Evolutionary conservation across 805 yeast genomes (phyloP).

Genomic region (Teunomyces stri): DNA sequence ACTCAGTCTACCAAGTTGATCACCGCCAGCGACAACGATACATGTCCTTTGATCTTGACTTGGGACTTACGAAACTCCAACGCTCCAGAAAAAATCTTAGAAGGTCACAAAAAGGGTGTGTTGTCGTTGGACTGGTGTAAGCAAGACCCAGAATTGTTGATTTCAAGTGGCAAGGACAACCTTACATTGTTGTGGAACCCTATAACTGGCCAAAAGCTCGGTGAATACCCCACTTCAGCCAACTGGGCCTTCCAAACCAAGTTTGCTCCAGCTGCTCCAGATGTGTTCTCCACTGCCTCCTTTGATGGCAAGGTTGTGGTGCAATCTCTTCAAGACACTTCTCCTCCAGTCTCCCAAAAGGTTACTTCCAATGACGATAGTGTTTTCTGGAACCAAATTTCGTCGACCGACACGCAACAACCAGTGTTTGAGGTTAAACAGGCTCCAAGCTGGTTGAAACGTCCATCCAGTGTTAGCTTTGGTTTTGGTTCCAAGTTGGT

Average conservation of each 20-base stretch:
- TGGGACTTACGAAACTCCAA: constrained; percentile 96
- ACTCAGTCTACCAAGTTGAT: constrained; percentile 77
- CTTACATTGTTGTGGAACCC: constrained; percentile 91
- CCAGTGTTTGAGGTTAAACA: constrained; percentile 71
- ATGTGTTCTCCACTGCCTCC: constrained; percentile 82
- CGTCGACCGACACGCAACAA: constrained; percentile 65
- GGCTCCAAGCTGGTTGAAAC: constrained; percentile 87
- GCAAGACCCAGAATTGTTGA: constrained; percentile 71
- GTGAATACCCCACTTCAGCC: constrained; percentile 86
- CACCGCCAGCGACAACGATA: constrained; percentile 84
- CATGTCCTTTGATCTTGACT: constrained; percentile 72
- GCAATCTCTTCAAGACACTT: constrained; percentile 86
- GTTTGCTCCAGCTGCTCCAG: constrained; percentile 88
- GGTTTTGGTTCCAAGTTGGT: constrained; percentile 94
- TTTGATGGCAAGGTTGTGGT: constrained; percentile 79
- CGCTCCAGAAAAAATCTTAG: constrained; percentile 75
- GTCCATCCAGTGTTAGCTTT: constrained; percentile 73
- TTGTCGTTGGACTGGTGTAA: constrained; percentile 91
- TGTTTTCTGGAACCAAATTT: constrained; percentile 83
- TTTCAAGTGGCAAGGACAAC: constrained; percentile 93
- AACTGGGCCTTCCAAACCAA: constrained; percentile 91
- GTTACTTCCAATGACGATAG: constrained; percentile 52
- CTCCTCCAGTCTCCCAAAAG: constrained; percentile 50
- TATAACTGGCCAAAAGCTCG: constrained; percentile 62
- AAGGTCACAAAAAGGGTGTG: constrained; percentile 86